A percentile compares a stretch with the other conserved stretches of the same genome.
phyloP scores from a whole-genome alignment of 2,329 filamentous ascomycete genomes.

The Penicillium vulpinum region DNA sequence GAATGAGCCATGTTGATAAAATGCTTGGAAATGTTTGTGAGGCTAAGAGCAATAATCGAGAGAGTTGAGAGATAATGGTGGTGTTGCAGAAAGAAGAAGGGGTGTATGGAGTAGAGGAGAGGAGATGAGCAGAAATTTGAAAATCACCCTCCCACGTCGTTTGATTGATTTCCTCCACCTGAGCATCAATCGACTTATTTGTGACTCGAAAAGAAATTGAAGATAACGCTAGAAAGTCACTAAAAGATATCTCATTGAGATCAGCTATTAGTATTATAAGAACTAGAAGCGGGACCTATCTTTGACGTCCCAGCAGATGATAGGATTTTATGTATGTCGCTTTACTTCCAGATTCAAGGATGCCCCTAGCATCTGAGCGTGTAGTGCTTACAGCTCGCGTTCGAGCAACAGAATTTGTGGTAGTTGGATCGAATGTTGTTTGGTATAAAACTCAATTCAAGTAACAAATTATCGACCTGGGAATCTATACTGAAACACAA shows the following conservation, averaged over 20 bases:
- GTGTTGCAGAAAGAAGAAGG: neutral
- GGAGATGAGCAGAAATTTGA: neutral
- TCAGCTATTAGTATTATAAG: too few relatives aligned
- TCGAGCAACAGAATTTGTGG: neutral
- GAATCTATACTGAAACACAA: slow-evolving; percentile 4
- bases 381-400: neutral
- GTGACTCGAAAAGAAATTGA: too few relatives aligned
- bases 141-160: neutral
- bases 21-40: neutral
- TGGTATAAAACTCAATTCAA: neutral
- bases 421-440: neutral
- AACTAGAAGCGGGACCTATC: too few relatives aligned
- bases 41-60: neutral
- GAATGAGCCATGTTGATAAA: neutral
- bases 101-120: too few relatives aligned
- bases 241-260: too few relatives aligned
- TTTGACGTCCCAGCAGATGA: neutral
- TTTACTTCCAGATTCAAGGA: neutral
- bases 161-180: neutral
- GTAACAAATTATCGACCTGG: neutral
- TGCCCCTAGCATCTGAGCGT: too few relatives aligned
- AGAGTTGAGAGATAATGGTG: too few relatives aligned
- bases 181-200: neutral
- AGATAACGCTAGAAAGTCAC: too few relatives aligned
- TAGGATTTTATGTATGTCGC: neutral